phyloP scores from a whole-genome alignment of 208 protist species.

The Naegleria gruberi region DNA sequence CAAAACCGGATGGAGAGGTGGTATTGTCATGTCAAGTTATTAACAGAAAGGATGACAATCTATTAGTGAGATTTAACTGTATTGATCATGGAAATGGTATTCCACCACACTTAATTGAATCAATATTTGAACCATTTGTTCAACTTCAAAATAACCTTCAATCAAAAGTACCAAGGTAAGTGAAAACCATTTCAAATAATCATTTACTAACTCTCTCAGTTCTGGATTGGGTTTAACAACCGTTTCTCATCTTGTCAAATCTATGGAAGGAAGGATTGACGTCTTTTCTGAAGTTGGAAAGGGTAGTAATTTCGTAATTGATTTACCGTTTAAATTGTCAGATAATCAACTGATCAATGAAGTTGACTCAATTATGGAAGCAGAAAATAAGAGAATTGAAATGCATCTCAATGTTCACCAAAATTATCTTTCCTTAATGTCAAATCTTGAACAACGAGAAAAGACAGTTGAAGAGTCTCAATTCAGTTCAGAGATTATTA shows the following conservation, averaged over 20 bases:
- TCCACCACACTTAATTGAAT: background rate
- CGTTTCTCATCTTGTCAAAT: background rate
- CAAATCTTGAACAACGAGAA: no score
- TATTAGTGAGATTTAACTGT: background rate
- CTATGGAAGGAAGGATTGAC: background rate
- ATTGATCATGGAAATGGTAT: background rate
- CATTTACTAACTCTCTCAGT: background rate
- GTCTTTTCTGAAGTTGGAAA: background rate
- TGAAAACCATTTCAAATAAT: no score
- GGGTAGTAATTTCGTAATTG: background rate
- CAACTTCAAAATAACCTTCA: no score
- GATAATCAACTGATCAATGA: no score
- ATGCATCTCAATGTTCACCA: no score
- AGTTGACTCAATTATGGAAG: no score
- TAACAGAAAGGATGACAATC: background rate
- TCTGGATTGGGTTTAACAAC: background rate
- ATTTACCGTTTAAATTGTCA: no score
- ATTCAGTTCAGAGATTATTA: background rate
- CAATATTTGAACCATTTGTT: background rate
- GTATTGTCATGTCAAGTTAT: background rate
- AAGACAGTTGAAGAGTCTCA: no score
- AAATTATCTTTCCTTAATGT: no score
- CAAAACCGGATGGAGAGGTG: background rate
- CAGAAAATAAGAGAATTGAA: no score
- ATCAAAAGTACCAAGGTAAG: no score